phyloP scores from a whole-genome alignment of 306 rosid genomes.

The Cucurbita ficifolia region DNA sequence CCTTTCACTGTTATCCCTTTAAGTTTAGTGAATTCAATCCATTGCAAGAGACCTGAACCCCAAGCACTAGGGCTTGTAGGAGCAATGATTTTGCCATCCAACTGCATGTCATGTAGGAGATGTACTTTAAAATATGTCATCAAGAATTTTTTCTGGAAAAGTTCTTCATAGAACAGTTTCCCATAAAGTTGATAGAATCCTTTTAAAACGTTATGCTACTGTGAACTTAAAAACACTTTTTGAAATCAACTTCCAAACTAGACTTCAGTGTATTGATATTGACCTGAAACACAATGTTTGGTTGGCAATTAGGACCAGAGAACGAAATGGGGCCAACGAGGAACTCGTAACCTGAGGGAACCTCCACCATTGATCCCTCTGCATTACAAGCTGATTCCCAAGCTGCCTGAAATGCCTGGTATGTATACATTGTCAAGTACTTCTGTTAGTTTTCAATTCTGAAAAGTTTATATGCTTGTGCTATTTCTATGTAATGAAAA shows the following conservation, averaged over 20 bases:
- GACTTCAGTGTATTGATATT: not conserved
- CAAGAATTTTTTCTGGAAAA: not conserved
- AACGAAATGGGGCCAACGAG: slow-evolving; percentile 76
- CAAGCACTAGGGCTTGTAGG: slow-evolving; percentile 57
- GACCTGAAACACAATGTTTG: slow-evolving; percentile 82
- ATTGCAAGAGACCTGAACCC: slow-evolving; percentile 63
- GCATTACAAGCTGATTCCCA: slow-evolving; percentile 81
- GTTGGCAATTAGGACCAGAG: slow-evolving; percentile 72
- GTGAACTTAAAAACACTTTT: not conserved
- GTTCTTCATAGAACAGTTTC: not conserved
- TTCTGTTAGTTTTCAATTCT: not conserved
- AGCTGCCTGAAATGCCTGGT: slow-evolving; percentile 75
- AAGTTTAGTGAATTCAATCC: slow-evolving; percentile 72
- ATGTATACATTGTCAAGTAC: not conserved
- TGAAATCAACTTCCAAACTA: not conserved
- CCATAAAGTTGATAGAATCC: not conserved
- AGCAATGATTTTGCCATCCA: slow-evolving; percentile 82
- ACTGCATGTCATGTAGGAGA: slow-evolving; percentile 21
- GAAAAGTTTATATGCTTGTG: not conserved
- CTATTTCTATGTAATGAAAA: not conserved
- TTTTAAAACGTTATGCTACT: not conserved
- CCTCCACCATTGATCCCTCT: slow-evolving; percentile 51
- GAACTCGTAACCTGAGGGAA: slow-evolving; percentile 47
- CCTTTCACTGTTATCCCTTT: slow-evolving; percentile 73
- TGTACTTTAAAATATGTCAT: not conserved